A percentile compares a stretch with the other conserved stretches of the same genome.
Conservation (phyloP, 305 asterid species). For the Stenogyne calaminthoides region DNA sequence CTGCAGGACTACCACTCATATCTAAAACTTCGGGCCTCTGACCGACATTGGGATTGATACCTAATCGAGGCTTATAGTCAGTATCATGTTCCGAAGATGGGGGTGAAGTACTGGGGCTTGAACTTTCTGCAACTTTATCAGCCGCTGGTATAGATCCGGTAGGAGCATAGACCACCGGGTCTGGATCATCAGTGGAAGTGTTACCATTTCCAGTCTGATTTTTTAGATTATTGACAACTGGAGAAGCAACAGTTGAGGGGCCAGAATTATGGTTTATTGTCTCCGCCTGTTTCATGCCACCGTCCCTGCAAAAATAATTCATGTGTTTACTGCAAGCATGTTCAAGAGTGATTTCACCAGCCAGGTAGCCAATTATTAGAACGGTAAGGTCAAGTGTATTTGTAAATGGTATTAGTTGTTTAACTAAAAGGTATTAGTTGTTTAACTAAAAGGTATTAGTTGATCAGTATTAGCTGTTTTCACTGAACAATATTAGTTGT, state of each 20-base stretch:
- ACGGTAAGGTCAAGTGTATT: background rate
- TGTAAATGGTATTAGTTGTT: too few relatives aligned
- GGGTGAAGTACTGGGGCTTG: conserved; percentile 57
- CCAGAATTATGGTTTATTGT: conserved; percentile 49
- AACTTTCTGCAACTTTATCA: conserved; percentile 48
- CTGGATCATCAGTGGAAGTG: conserved; percentile 31
- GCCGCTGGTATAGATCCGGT: conserved; percentile 39
- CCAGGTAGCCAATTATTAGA: conserved; percentile 8
- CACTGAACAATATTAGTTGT: too few relatives aligned
- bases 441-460: too few relatives aligned
- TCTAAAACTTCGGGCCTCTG: conserved; percentile 42
- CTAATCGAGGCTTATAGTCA: conserved; percentile 57
- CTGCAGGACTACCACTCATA: conserved; percentile 74
- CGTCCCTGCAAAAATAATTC: conserved; percentile 54
- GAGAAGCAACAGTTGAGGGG: conserved; percentile 39
- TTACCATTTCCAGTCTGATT: conserved; percentile 24
- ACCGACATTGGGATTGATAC: conserved; percentile 41
- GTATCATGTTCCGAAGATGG: conserved; percentile 49
- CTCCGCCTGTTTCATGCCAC: conserved; percentile 63
- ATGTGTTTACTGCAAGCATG: conserved; percentile 27
- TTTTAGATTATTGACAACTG: conserved; percentile 29
- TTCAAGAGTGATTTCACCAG: conserved; percentile 28
- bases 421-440: too few relatives aligned
- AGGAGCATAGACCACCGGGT: conserved; percentile 32
- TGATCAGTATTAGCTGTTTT: too few relatives aligned